These are phyloP conservation scores for Vitis hybrid DNA, from an alignment of 177 flowering plant species.

Conservation along the genomic window DNA sequence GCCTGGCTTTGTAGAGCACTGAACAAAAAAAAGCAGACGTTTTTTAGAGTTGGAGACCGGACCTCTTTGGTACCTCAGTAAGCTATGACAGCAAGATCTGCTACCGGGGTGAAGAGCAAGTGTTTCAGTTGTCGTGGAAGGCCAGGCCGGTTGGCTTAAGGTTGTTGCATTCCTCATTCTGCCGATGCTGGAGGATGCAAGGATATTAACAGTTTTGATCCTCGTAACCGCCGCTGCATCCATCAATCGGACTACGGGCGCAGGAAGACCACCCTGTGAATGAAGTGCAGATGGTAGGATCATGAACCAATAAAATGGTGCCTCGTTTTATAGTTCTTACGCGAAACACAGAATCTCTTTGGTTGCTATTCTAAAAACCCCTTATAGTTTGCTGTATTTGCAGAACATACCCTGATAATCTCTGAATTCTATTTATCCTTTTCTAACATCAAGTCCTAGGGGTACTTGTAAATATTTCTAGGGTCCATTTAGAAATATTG, in stretches of 20 bases:
- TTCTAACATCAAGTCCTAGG: too few species aligned
- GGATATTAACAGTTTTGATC: conserved; percentile 11
- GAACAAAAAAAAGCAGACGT: conserved; percentile 13
- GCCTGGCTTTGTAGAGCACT: conserved; percentile 56
- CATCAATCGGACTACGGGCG: not conserved
- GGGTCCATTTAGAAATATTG: too few species aligned
- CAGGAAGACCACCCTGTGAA: too few species aligned
- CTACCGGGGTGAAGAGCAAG: conserved; percentile 5
- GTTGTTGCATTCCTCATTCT: conserved; percentile 16
- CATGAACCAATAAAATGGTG: too few species aligned
- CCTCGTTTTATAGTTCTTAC: too few species aligned
- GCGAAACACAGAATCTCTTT: too few species aligned
- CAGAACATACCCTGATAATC: too few species aligned
- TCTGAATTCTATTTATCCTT: not conserved
- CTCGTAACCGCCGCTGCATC: not conserved
- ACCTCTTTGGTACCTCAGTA: too few species aligned
- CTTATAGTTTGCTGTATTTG: too few species aligned
- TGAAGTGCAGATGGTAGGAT: too few species aligned
- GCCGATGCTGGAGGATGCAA: conserved; percentile 16
- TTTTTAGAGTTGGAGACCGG: conserved; percentile 9
- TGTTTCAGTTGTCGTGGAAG: conserved; percentile 14
- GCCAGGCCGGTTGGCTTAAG: conserved; percentile 13
- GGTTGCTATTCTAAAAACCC: too few species aligned
- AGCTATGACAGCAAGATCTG: not conserved
- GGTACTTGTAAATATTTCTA: too few species aligned